Base-by-base conservation (phyloP, 208 protist genomes). In the Wallacemonas sp. region DNA sequence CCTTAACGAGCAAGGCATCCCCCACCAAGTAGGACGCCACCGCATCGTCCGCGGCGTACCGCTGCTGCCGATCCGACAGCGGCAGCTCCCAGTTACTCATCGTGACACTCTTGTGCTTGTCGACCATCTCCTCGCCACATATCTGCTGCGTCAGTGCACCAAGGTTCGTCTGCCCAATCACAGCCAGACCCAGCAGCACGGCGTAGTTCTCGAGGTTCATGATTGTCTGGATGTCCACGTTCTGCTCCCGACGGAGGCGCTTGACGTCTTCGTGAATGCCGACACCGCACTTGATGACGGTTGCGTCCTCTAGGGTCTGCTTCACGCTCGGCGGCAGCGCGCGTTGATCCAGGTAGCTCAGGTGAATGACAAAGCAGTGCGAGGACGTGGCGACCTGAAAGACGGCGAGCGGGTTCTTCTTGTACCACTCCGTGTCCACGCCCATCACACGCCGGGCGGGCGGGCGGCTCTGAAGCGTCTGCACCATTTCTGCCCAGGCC, bases 351-450 rank as follows among this genome's bases (percentile, higher is more conserved):
- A 86, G 63, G 70, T 79, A 82, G 44, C 59, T 79, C 49, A 89
- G 62, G 45, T 87, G 84, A 57, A 90, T 39, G 23, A 90, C 80
- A 31, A 90, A 82, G 74, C 84, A 90, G 59, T 87, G 80, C 20
- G 74, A 84, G 12, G 59, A 46, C 22, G 84, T 81, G 3, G 77
- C 77, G 16, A 87, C 33, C 75, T 90, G 84, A 12, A 90, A 55
- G 8, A 82, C 65, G 0, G 84, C 66, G 10, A 87, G 44, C 2
- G 84, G 81, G 3, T 73, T 76, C 28, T 81, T 78, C 23, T 42
- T 29, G 41, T 80, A 84, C 83, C 83, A 89, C 68, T 89, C 83
- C 38, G 74, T 57, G 65, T 89, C 83, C 16, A 89, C 33, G 2
- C 79, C 79, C 45, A 89, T 61, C 7, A 89, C 44, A 14, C 76